Conservation (phyloP, 2,329 filamentous ascomycete species). For the Arthrobotrys entomopaga region DNA sequence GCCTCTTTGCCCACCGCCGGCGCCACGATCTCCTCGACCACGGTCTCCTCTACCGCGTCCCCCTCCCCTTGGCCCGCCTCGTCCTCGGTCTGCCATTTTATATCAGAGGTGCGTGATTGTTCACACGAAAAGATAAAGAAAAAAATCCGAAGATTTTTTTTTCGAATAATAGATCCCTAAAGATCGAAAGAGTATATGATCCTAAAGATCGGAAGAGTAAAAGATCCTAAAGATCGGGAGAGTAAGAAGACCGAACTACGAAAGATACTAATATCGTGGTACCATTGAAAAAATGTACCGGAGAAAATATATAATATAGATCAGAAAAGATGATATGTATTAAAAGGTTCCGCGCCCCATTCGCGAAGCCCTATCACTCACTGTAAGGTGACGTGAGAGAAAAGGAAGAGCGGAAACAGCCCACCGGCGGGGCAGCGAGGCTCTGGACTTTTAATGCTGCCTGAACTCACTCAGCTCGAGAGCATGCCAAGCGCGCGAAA, state of each 20-base stretch:
- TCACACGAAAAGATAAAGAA: conserved; percentile 28
- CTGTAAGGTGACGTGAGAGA: conserved; percentile 6
- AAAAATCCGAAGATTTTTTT: conserved; percentile 35
- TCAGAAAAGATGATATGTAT: not conserved
- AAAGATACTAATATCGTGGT: not conserved
- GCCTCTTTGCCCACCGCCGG: conserved; percentile 25
- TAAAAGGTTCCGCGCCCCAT: not conserved
- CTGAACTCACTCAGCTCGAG: conserved; percentile 23
- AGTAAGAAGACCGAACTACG: conserved; percentile 7
- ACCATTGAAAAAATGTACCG: not conserved
- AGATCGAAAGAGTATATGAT: conserved; percentile 4
- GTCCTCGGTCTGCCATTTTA: conserved; percentile 47
- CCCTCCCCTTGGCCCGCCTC: conserved; percentile 14
- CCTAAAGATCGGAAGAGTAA: not conserved
- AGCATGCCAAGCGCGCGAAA: conserved; percentile 32
- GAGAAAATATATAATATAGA: conserved; percentile 1
- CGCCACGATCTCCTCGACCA: conserved; percentile 8
- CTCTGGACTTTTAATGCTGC: conserved; percentile 36
- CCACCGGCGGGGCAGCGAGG: conserved; percentile 29
- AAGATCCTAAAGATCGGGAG: conserved; percentile 3
- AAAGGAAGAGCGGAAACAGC: not conserved
- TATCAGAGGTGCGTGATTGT: conserved; percentile 47
- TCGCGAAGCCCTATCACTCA: not conserved
- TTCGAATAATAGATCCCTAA: too few relatives aligned
- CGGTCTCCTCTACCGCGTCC: conserved; percentile 15